Evolutionary conservation across 75 land plant species (phyloP).

Genomic region (Adiantum capillusveneris): DNA sequence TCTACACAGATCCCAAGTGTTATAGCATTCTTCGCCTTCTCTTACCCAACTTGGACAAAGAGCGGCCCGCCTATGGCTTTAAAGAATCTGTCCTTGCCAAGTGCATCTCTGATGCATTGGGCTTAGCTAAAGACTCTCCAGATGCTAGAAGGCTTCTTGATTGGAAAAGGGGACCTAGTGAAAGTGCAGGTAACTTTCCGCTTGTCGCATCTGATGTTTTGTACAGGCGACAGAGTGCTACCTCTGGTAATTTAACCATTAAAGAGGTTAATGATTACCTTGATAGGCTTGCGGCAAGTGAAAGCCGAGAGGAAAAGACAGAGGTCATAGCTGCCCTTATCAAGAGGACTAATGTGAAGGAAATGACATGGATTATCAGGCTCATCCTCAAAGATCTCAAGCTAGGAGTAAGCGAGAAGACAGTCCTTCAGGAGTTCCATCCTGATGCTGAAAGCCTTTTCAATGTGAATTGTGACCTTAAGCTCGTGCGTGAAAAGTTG

Average conservation of each 20-base stretch:
- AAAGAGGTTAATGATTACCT: constrained; percentile 76
- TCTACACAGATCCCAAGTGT: constrained; percentile 46
- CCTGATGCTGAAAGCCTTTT: constrained; percentile 95
- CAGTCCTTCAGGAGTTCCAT: constrained; percentile 87
- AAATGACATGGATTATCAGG: constrained; percentile 97
- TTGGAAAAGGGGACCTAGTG: constrained; percentile 74
- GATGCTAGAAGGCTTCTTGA: constrained; percentile 76
- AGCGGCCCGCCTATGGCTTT: constrained; percentile 72
- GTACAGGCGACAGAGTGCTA: constrained; percentile 50
- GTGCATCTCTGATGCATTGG: constrained; percentile 73
- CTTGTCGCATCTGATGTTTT: constrained; percentile 83
- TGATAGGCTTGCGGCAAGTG: constrained; percentile 56
- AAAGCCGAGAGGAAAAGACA: constrained; percentile 71
- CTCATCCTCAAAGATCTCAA: constrained; percentile 91
- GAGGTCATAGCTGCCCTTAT: constrained; percentile 64
- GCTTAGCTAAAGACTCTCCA: constrained; percentile 68
- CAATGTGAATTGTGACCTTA: constrained; percentile 93
- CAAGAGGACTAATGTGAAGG: constrained; percentile 79
- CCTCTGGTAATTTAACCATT: constrained; percentile 67
- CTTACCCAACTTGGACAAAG: constrained; percentile 77
- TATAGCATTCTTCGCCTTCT: constrained; percentile 74
- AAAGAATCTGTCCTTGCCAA: constrained; percentile 76
- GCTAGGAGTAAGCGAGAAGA: constrained; percentile 88
- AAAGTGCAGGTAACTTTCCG: constrained; percentile 80
- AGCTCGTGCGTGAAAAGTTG: constrained; percentile 88